phyloP scores from a whole-genome alignment of 371 early-diverging fungal genomes.

The Dichotomocladium elegans region DNA sequence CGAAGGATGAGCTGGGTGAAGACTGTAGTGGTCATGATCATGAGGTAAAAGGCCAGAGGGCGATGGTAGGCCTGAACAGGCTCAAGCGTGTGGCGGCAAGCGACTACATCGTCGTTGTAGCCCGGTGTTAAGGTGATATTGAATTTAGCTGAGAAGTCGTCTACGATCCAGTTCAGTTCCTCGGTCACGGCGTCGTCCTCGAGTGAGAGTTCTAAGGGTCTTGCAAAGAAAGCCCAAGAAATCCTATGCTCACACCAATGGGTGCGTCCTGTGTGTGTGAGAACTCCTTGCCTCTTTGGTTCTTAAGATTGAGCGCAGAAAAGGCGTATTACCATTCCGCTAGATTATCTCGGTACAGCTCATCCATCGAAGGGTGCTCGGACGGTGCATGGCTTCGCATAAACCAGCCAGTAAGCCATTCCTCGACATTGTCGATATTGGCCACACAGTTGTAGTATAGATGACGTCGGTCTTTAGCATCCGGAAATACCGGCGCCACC shows the following conservation, averaged over 20 bases:
- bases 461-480: conserved; percentile 33
- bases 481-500: conserved; percentile 21
- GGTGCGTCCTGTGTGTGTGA: not conserved
- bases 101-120: conserved; percentile 51
- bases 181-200: conserved; percentile 24
- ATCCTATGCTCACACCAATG: conserved; percentile 48
- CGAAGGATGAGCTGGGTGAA: conserved; percentile 14
- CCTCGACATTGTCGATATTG: conserved; percentile 38
- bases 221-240: conserved; percentile 52
- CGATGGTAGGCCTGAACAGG: conserved; percentile 64
- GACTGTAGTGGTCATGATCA: conserved; percentile 22
- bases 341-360: conserved; percentile 46
- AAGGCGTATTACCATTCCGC: conserved; percentile 56
- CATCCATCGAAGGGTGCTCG: conserved; percentile 27
- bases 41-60: conserved; percentile 59
- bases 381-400: conserved; percentile 21
- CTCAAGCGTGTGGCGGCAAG: conserved; percentile 59
- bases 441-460: conserved; percentile 40
- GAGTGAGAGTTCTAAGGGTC: conserved; percentile 36
- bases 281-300: conserved; percentile 2
- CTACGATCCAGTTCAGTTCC: conserved; percentile 47
- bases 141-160: conserved; percentile 35
- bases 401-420: conserved; percentile 54
- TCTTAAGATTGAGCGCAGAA: too few species aligned
- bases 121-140: conserved; percentile 46